Conservation (phyloP, 208 protist species). For the Phytomonas sp. region DNA sequence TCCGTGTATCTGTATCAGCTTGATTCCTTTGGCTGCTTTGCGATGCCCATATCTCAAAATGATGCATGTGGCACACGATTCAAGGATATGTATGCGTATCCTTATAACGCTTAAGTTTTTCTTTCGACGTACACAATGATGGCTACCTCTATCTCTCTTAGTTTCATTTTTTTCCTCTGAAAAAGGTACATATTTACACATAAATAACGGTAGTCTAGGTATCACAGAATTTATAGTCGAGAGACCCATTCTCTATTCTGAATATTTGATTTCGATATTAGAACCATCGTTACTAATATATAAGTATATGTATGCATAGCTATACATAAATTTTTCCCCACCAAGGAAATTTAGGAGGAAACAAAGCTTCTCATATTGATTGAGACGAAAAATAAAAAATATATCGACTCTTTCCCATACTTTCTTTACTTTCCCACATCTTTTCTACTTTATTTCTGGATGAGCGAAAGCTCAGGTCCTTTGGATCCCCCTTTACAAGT, state of each 20-base stretch:
- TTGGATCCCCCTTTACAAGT: background rate
- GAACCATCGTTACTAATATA: background rate
- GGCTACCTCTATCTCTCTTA: background rate
- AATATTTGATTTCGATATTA: background rate
- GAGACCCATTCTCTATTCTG: background rate
- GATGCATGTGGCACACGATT: background rate
- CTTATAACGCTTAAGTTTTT: background rate
- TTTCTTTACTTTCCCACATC: conserved; percentile 10
- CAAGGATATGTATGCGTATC: conserved; percentile 4
- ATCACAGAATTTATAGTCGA: background rate
- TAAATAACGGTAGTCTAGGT: background rate
- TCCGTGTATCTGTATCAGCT: background rate
- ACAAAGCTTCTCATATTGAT: background rate
- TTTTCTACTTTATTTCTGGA: conserved; percentile 13
- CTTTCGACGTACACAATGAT: background rate
- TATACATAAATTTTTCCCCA: background rate
- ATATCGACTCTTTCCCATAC: background rate
- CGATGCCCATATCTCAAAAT: background rate
- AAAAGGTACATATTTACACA: background rate
- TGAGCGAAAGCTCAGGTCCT: background rate
- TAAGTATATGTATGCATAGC: background rate
- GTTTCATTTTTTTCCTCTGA: background rate
- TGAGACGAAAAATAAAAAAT: background rate
- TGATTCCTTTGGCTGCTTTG: background rate
- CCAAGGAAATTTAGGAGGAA: background rate